Evolutionary conservation across 352 stramenopile species (phyloP), one percentile per base, ranked within the genome.

Genomic region (Saprolegnia diclina): DNA sequence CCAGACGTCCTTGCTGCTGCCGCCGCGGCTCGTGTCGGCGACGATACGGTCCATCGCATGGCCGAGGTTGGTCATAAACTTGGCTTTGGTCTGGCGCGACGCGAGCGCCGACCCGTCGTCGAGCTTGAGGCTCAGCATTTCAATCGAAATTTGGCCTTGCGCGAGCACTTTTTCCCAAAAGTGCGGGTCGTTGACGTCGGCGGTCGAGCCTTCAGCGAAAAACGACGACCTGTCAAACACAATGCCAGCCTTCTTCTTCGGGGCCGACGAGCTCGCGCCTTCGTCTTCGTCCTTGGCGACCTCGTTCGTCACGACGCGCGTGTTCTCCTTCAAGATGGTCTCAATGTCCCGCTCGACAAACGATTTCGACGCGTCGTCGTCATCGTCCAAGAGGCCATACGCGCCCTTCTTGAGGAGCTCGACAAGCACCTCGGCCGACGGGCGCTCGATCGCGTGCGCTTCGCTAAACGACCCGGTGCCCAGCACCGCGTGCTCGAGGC

Each of bases 401-500:
- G 97, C 97, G 32, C 97, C 98, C 68, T 98, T 90, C 68, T 98
- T 97, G 22, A 99, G 77, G 37, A 99, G 77, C 71, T 96, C 91
- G 52, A 99, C 97, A 19, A 99, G 83, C 71, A 99, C 91, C 73
- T 98, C 85, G 5, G 87, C 77, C 7, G 83, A 90, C 3, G 87
- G 85, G 37, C 94, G 93, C 6, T 90, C 76, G 56, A 91, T 92
- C 72, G 91, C 94, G 76, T 80, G 77, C 26, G 89, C 80, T 76
- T 97, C 87, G 85, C 92, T 88, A 92, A 98, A 85, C 62, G 89
- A 92, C 19, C 83, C 85, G 4, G 87, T 97, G 29, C 97, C 94
- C n/a, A 99, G 80, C 10, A 99, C 96, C 18, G 97, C 97, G 67
- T 98, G 95, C 68, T 99, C 98, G 5, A 99, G 87, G 11, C 96